Evolutionary conservation across 495 filamentous ascomycete genomes (phyloP).

Genomic region (Xylaria venustula): DNA sequence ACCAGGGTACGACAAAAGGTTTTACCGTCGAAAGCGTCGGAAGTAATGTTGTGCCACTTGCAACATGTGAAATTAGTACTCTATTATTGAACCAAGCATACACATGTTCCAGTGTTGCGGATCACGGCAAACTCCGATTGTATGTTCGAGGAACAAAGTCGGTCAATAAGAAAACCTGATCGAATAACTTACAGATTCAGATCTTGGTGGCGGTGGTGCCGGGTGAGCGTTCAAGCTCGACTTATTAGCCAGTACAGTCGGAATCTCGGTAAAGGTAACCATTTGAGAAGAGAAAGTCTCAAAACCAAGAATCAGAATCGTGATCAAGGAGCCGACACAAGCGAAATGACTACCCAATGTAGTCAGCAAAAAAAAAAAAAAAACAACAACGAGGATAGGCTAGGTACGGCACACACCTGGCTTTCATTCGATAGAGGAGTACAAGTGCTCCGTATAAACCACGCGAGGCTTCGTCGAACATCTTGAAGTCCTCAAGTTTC

Average conservation of each 20-base stretch:
- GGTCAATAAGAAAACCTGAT: neutral
- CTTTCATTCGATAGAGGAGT: conserved; percentile 35
- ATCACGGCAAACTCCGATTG: neutral
- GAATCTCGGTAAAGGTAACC: conserved; percentile 32
- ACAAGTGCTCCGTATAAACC: conserved; percentile 32
- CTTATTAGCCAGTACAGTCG: conserved; percentile 12
- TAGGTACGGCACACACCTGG: conserved; percentile 12
- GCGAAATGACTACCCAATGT: conserved; percentile 26
- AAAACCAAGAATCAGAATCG: conserved; percentile 34
- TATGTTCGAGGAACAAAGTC: too few relatives aligned
- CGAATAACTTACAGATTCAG: conserved; percentile 22
- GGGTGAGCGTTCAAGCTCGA: neutral
- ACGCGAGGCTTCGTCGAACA: conserved; percentile 38
- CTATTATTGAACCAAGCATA: neutral
- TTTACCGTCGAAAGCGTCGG: conserved; percentile 20
- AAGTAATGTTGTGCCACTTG: conserved; percentile 28
- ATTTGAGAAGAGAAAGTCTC: conserved; percentile 40
- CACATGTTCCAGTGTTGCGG: neutral
- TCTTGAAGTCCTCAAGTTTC: conserved; percentile 32
- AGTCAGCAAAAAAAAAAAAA: conserved; percentile 8
- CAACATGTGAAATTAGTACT: neutral
- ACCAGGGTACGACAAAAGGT: neutral
- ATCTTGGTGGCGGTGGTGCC: conserved; percentile 10
- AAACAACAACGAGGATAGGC: too few relatives aligned
- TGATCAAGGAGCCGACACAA: conserved; percentile 35